Conservation (phyloP, 768 basidiomycete species). For the Pleurotus salmoneostramineus region DNA sequence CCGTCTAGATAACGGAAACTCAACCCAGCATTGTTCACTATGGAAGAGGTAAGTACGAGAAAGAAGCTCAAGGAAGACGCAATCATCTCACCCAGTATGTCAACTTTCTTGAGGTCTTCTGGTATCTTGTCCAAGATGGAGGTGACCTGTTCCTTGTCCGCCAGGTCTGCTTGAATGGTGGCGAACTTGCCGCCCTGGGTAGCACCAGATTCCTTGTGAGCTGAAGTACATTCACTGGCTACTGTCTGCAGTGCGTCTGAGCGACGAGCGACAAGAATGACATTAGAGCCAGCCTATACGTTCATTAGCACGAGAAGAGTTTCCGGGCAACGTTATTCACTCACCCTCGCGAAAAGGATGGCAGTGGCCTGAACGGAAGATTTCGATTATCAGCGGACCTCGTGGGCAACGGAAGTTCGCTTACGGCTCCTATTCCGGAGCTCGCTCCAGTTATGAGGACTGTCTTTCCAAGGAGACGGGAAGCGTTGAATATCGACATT, state of each 20-base stretch:
- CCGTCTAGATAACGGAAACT: background rate
- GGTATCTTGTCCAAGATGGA: conserved; percentile 71
- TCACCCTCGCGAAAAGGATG: conserved; percentile 84
- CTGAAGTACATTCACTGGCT: conserved; percentile 58
- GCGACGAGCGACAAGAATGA: conserved; percentile 82
- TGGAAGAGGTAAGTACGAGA: conserved; percentile 1
- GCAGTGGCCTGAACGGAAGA: conserved; percentile 65
- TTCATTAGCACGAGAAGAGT: background rate
- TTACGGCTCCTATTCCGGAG: conserved; percentile 84
- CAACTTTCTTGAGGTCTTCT: conserved; percentile 63
- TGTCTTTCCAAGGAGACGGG: conserved; percentile 78
- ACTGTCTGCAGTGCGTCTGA: conserved; percentile 70
- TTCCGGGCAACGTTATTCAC: background rate
- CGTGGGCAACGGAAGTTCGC: conserved; percentile 18
- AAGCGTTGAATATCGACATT: conserved; percentile 82
- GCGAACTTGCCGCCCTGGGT: conserved; percentile 78
- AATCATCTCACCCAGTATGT: conserved; percentile 67
- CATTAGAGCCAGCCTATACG: conserved; percentile 78
- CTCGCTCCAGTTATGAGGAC: conserved; percentile 89
- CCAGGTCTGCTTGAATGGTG: conserved; percentile 72
- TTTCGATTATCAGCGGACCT: background rate
- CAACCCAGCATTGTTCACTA: conserved; percentile 72
- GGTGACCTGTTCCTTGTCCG: conserved; percentile 70
- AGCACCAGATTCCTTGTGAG: conserved; percentile 69
- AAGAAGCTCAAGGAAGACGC: background rate